Percentiles rank a stretch among this genome's conserved stretches.
Conservation (phyloP, 306 rosid genomes). For the Casuarina glauca region DNA sequence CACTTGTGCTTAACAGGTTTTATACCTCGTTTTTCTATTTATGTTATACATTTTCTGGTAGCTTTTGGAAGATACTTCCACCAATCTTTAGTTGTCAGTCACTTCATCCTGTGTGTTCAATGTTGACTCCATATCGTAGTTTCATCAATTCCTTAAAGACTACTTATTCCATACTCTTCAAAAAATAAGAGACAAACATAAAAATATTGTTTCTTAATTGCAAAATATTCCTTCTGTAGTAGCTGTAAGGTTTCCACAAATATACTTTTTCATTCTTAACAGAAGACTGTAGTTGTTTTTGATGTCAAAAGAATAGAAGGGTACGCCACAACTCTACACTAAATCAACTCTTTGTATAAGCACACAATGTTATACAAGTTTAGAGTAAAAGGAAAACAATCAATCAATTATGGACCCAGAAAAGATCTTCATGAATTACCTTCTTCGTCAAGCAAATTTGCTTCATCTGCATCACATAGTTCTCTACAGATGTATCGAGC, state of each 20-base stretch:
- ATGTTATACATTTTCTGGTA: neutral
- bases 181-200: neutral
- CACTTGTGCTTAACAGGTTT: neutral
- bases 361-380: neutral
- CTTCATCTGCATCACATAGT: constrained; percentile 76
- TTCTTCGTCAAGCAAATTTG: constrained; percentile 85
- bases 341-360: constrained; percentile 1
- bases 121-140: neutral
- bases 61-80: neutral
- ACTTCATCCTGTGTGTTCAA: neutral
- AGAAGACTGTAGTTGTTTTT: neutral
- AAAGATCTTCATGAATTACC: constrained; percentile 41
- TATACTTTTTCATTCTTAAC: neutral
- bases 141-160: neutral
- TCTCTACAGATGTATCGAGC: constrained; percentile 63
- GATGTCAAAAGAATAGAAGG: neutral
- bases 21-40: neutral
- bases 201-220: neutral
- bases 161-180: neutral
- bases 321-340: neutral
- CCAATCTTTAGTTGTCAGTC: neutral
- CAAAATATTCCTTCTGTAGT: neutral
- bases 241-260: neutral
- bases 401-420: neutral
- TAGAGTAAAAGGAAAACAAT: neutral